These are phyloP conservation scores for Peterozyma toletana DNA, from an alignment of 805 yeast genomes.

Conservation along the genomic window DNA sequence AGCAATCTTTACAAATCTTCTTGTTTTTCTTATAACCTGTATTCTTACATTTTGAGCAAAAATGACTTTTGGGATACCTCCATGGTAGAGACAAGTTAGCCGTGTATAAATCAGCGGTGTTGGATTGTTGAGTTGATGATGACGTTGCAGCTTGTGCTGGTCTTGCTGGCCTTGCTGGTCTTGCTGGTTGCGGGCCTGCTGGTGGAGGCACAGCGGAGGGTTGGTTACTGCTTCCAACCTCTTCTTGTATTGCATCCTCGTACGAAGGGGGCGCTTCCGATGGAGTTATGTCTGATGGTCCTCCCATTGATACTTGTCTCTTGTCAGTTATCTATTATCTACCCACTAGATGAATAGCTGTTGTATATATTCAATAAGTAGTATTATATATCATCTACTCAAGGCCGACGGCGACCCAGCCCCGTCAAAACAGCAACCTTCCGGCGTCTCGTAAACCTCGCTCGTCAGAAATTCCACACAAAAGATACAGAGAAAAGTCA, in stretches of 20 bases:
- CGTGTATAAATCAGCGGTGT: conserved; percentile 28
- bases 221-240: conserved; percentile 10
- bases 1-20: conserved; percentile 63
- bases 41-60: conserved; percentile 66
- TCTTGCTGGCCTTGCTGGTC: conserved; percentile 11
- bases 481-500: too few species aligned
- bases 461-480: too few species aligned
- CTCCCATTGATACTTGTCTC: too few species aligned
- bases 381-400: too few species aligned
- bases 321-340: too few species aligned
- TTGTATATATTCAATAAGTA: too few species aligned
- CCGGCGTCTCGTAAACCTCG: too few species aligned
- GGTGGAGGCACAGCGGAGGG: conserved; percentile 13
- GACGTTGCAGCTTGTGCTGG: conserved; percentile 2
- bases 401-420: too few species aligned
- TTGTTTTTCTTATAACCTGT: conserved; percentile 67
- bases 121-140: neutral
- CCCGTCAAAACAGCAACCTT: too few species aligned
- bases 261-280: conserved; percentile 33
- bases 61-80: conserved; percentile 54
- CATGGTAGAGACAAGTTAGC: conserved; percentile 51
- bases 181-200: conserved; percentile 11
- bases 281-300: conserved; percentile 8
- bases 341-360: too few species aligned
- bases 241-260: conserved; percentile 31